phyloP scores from a whole-genome alignment of 805 yeast species.

The Millerago galiae region DNA sequence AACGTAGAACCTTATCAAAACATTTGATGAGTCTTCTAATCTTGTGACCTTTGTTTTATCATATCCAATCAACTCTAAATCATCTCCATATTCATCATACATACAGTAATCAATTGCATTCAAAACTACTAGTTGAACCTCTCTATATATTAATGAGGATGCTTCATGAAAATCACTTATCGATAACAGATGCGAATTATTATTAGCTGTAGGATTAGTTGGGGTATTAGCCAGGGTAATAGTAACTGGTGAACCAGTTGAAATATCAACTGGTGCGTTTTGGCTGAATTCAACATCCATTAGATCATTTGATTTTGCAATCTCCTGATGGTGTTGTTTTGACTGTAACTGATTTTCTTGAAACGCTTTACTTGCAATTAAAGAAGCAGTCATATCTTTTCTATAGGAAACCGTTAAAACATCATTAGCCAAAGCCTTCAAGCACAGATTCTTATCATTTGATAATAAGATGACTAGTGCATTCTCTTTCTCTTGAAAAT shows the following conservation, averaged over 20 bases:
- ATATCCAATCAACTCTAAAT: conserved; percentile 46
- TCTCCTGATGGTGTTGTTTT: neutral
- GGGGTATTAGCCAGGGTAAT: no score
- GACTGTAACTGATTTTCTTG: neutral
- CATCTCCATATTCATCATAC: conserved; percentile 49
- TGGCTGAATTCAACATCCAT: neutral
- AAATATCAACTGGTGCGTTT: no score
- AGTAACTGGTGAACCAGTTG: no score
- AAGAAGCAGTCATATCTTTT: conserved; percentile 38
- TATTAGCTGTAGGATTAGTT: neutral
- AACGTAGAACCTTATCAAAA: conserved; percentile 42
- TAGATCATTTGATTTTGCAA: neutral
- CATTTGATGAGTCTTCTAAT: conserved; percentile 36
- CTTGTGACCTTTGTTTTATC: conserved; percentile 27
- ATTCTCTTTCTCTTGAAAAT: conserved; percentile 36
- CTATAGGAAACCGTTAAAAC: conserved; percentile 52
- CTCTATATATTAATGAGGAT: conserved; percentile 29
- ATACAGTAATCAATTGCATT: conserved; percentile 47
- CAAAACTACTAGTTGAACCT: conserved; percentile 33
- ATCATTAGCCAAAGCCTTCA: conserved; percentile 65
- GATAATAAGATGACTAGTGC: conserved; percentile 59
- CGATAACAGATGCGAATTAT: conserved; percentile 1
- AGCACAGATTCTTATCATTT: conserved; percentile 78
- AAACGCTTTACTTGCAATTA: conserved; percentile 36
- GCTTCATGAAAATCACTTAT: conserved; percentile 14